Evolutionary conservation across 345 rosid genomes (phyloP), one percentile per base, ranked within the genome.

Genomic region (Linum tenue): DNA sequence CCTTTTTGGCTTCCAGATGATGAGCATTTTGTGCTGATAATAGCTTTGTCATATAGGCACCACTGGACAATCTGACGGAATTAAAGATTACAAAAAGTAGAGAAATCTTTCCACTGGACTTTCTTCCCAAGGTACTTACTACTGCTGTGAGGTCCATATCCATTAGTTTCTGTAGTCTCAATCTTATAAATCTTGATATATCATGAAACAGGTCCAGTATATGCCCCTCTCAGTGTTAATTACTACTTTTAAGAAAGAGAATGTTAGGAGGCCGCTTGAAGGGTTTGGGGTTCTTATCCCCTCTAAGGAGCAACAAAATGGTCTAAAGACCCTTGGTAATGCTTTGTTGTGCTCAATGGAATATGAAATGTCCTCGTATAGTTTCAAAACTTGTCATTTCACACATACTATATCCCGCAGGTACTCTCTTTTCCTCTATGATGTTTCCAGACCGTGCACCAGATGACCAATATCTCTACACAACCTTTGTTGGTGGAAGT

Each of bases 391-490:
- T 22, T 48, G 53, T 57, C 36, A 59, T 36, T 55, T 38, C 22
- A 59, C 57, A 6, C 5, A 59, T 37, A 64, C 50, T 37, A 50
- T 56, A 44, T 60, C 57, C 67, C 65, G 58, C 81, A 92, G 98
- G 98, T 67, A 90, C 98, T 63, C 91, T 90, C 14, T 92, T 92
- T 80, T 90, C 98, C 39, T 92, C 98, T 42, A 73, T 83, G 84
- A 92, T 90, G 97, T 92, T 92, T 78, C 96, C 98, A 0, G 97
- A 90, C 74, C 98, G 97, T 59, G 91, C 86, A 42, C 91, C 96
- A 14, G 70, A 59, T 64, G 82, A 85, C 64, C 67, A 75, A 15
- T 79, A 83, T 83, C 91, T 92, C 41, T 92, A 92, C 75, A 92
- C 98, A 55, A 89, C 96, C 59, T 92, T 92, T 79, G 77, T 92